Conservation (phyloP, 331 rosid species). For the Cydonia oblonga region DNA sequence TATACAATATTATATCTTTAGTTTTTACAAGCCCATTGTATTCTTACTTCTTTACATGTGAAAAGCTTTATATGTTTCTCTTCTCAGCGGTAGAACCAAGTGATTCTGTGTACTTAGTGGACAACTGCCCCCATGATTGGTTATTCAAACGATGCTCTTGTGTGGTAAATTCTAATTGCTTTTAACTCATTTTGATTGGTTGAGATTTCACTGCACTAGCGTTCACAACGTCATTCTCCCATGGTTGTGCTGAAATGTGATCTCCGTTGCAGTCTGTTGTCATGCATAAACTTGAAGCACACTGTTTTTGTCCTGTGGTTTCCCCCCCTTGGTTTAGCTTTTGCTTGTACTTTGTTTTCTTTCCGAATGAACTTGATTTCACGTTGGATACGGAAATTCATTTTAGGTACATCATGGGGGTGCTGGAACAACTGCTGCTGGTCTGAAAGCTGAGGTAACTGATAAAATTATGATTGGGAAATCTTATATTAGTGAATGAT, state of each 20-base stretch:
- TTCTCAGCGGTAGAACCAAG: conserved; percentile 54
- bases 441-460: conserved; percentile 86
- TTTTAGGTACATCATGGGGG: conserved; percentile 92
- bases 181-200: neutral
- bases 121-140: conserved; percentile 98
- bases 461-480: neutral
- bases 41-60: neutral
- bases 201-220: neutral
- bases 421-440: conserved; percentile 96
- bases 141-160: conserved; percentile 69
- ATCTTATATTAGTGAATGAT: conserved; percentile 1
- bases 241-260: too few species aligned
- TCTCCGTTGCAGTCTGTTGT: too few species aligned
- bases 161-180: conserved; percentile 46
- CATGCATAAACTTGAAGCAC: neutral
- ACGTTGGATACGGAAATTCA: neutral
- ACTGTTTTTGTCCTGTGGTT: neutral
- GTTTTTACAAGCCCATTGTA: neutral
- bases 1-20: too few species aligned
- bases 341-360: neutral
- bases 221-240: neutral
- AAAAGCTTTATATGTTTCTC: conserved; percentile 10
- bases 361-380: neutral
- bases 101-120: conserved; percentile 57
- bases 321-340: too few species aligned